These are phyloP conservation scores for Leucocoprinus leucothites DNA, from an alignment of 768 basidiomycete species.

Conservation along the genomic window DNA sequence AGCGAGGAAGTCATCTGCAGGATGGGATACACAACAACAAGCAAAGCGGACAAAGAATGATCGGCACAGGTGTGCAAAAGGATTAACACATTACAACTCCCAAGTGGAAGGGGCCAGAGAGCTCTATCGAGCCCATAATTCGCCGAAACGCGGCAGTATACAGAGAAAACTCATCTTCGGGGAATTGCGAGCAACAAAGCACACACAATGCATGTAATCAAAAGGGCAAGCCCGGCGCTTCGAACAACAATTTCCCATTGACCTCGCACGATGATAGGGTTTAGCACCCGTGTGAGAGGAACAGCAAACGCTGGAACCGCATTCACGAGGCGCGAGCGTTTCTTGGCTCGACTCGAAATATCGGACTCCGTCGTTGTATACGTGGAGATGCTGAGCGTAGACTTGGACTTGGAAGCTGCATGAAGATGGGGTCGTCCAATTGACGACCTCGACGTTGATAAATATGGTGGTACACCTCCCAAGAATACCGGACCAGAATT, in stretches of 20 bases:
- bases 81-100: background rate
- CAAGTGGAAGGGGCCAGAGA: background rate
- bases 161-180: slow-evolving; percentile 16
- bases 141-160: slow-evolving; percentile 7
- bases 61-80: background rate
- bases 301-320: slow-evolving; percentile 69
- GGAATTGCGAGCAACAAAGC: slow-evolving; percentile 42
- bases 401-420: slow-evolving; percentile 10
- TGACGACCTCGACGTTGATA: slow-evolving; percentile 9
- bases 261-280: slow-evolving; percentile 67
- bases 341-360: slow-evolving; percentile 26
- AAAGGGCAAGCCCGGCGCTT: slow-evolving; percentile 45
- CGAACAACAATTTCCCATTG: slow-evolving; percentile 85
- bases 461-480: slow-evolving; percentile 3
- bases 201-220: slow-evolving; percentile 40
- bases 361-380: slow-evolving; percentile 13
- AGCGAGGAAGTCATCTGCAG: no score
- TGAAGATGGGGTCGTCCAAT: slow-evolving; percentile 3
- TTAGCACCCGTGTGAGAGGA: slow-evolving; percentile 67
- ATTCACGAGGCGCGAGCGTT: slow-evolving; percentile 42
- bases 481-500: slow-evolving; percentile 4
- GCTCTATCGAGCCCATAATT: slow-evolving; percentile 1
- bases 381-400: slow-evolving; percentile 11
- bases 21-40: no score
- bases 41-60: background rate